Conservation (phyloP, 257 asterid species). For the Solanum virginianum region DNA sequence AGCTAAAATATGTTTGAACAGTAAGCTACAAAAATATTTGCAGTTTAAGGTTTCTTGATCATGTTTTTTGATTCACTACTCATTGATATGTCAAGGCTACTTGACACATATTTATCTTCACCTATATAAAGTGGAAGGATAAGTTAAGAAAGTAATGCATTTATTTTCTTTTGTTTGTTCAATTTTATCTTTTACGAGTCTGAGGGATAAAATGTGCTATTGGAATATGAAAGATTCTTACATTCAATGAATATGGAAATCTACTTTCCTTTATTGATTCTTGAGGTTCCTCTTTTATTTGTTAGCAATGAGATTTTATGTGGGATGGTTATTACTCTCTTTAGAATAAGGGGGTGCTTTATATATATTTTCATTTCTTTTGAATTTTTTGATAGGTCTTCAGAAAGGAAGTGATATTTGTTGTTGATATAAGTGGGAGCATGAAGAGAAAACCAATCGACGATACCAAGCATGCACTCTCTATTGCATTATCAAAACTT, state of each 20-base stretch:
- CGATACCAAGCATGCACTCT: conserved; percentile 47
- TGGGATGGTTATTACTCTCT: background rate
- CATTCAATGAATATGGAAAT: background rate
- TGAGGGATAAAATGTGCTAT: background rate
- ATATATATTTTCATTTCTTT: background rate
- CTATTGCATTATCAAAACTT: conserved; percentile 48
- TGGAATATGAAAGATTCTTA: background rate
- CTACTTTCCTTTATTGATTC: background rate
- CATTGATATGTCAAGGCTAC: background rate
- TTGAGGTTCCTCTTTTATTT: background rate
- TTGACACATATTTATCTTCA: background rate
- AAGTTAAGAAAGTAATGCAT: background rate
- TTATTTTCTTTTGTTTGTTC: background rate
- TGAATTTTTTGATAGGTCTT: conserved; percentile 24
- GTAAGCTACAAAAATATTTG: background rate
- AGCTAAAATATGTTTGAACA: background rate
- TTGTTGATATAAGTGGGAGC: conserved; percentile 68
- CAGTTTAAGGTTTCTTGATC: background rate
- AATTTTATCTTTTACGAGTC: background rate
- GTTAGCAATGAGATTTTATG: background rate
- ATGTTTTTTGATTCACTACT: background rate
- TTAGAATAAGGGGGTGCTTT: background rate
- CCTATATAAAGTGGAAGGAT: background rate
- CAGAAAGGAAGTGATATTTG: conserved; percentile 59
- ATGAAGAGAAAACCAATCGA: conserved; percentile 57